These are phyloP conservation scores for Garcia nutans DNA, from an alignment of 345 rosid species.

Conservation along the genomic window DNA sequence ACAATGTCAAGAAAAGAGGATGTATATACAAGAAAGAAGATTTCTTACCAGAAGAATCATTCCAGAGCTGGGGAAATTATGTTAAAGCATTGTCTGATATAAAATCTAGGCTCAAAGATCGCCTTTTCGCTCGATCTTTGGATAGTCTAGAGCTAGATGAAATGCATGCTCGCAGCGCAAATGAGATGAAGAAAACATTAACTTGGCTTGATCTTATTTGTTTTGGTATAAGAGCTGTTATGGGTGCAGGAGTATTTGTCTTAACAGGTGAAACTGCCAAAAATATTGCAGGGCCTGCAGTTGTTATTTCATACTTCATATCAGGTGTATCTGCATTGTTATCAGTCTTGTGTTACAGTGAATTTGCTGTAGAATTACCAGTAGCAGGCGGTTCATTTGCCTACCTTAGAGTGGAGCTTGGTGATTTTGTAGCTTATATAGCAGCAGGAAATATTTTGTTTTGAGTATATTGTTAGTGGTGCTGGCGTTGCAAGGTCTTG, in stretches of 20 bases:
- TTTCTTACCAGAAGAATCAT: slow-evolving; percentile 67
- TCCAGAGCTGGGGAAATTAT: slow-evolving; percentile 51
- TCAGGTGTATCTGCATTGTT: slow-evolving; percentile 50
- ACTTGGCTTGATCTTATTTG: slow-evolving; percentile 70
- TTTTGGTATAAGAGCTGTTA: slow-evolving; percentile 60
- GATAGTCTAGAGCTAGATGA: slow-evolving; percentile 51
- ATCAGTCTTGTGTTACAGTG: slow-evolving; percentile 57
- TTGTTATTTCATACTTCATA: slow-evolving; percentile 46
- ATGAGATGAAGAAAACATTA: slow-evolving; percentile 57
- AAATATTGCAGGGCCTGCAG: slow-evolving; percentile 50
- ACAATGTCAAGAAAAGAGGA: slow-evolving; percentile 25
- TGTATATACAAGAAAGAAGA: slow-evolving; percentile 40
- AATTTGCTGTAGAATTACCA: slow-evolving; percentile 52
- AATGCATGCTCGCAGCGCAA: slow-evolving; percentile 46
- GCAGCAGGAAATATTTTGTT: slow-evolving; percentile 30
- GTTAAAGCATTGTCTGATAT: slow-evolving; percentile 48
- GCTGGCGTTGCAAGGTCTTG: slow-evolving; percentile 28
- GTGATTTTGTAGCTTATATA: slow-evolving; percentile 28
- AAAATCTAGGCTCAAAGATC: slow-evolving; percentile 52
- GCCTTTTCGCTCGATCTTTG: slow-evolving; percentile 44
- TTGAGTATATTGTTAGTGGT: slow-evolving; percentile 25
- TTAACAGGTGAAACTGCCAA: slow-evolving; percentile 61
- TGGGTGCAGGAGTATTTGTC: slow-evolving; percentile 69
- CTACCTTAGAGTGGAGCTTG: slow-evolving; percentile 37
- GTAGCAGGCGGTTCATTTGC: slow-evolving; percentile 64